Conservation (phyloP, 306 rosid genomes). For the Erythrophleum fordii region DNA sequence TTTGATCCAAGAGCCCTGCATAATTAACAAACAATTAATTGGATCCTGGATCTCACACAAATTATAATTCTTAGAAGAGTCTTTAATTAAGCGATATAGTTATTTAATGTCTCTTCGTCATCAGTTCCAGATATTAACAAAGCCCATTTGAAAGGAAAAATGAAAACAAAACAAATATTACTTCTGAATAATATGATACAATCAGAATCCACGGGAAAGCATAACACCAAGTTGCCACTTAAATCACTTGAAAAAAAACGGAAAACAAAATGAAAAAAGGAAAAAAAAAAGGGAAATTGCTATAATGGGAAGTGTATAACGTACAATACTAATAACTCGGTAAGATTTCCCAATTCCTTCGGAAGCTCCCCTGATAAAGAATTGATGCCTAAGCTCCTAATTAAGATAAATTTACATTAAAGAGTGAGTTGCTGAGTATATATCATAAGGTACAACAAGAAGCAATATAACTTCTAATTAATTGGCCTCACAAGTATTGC, state of each 20-base stretch:
- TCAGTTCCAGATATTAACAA: neutral
- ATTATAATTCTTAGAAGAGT: neutral
- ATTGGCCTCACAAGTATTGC: constrained; percentile 67
- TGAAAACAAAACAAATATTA: neutral
- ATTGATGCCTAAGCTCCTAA: constrained; percentile 67
- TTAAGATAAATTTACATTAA: neutral
- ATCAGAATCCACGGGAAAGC: neutral
- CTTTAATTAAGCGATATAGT: neutral
- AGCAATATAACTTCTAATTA: neutral
- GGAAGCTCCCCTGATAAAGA: constrained; percentile 79
- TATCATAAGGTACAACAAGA: neutral
- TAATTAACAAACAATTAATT: constrained; percentile 26
- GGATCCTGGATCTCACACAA: neutral
- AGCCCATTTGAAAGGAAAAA: neutral
- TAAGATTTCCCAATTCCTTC: constrained; percentile 68
- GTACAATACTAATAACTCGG: constrained; percentile 53
- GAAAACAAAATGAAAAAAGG: neutral
- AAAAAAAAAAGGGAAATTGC: neutral
- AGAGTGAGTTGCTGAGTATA: neutral
- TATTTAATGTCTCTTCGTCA: neutral
- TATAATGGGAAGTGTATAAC: constrained; percentile 25
- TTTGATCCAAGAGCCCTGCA: constrained; percentile 58
- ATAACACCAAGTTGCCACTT: neutral
- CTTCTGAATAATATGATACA: neutral
- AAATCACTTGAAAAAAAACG: neutral